Percentiles rank a stretch among this genome's conserved stretches.
phyloP scores from a whole-genome alignment of 768 basidiomycete species.

The Nevesoporus exiguus region DNA sequence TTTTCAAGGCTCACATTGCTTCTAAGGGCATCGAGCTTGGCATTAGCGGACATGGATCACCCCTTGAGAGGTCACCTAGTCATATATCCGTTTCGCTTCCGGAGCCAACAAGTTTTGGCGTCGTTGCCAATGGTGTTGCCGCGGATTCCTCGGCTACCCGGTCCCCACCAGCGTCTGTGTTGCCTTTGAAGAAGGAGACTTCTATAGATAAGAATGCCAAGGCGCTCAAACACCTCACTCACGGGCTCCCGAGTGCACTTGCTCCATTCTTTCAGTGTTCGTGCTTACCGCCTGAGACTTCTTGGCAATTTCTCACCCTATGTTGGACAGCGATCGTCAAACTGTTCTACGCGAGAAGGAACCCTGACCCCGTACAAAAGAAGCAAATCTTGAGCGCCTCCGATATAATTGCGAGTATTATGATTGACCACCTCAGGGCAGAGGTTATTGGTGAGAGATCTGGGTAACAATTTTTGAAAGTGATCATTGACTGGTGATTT shows the following conservation, averaged over 20 bases:
- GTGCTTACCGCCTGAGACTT: conserved; percentile 12
- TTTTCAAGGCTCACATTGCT: conserved; percentile 59
- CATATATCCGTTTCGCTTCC: conserved; percentile 42
- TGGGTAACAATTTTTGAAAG: conserved; percentile 10
- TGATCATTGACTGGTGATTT: conserved; percentile 6
- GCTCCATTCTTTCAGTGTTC: conserved; percentile 86
- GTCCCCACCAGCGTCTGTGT: conserved; percentile 22
- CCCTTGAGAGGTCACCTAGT: conserved; percentile 47
- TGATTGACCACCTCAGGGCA: conserved; percentile 65
- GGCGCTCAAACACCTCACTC: conserved; percentile 75
- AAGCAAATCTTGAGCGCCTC: conserved; percentile 75
- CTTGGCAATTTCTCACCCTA: conserved; percentile 11
- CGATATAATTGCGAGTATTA: conserved; percentile 62
- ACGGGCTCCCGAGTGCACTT: conserved; percentile 69
- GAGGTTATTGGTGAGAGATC: conserved; percentile 48
- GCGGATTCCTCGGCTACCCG: conserved; percentile 21
- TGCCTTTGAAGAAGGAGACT: conserved; percentile 39
- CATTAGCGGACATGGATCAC: conserved; percentile 41
- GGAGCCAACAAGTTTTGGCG: conserved; percentile 31
- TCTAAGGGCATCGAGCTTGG: conserved; percentile 52
- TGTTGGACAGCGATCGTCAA: conserved; percentile 68
- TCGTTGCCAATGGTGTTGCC: conserved; percentile 30
- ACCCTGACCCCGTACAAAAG: conserved; percentile 69
- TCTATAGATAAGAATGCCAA: conserved; percentile 64
- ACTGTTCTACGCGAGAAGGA: conserved; percentile 79